Evolutionary conservation across 495 filamentous ascomycete genomes (phyloP).

Genomic region (Aspergillus panamensis): DNA sequence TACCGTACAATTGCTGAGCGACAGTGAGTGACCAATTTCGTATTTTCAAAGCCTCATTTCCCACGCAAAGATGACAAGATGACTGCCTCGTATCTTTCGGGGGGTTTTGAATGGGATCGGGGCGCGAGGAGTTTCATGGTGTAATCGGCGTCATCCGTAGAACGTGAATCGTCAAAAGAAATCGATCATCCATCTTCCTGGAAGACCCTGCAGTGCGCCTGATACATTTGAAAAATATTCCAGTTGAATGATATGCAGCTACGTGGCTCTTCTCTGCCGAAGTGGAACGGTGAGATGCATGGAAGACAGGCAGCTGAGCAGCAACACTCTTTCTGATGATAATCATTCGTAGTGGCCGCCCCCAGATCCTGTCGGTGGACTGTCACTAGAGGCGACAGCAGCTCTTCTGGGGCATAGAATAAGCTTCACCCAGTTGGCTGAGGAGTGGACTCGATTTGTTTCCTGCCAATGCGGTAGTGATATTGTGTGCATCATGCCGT

Average conservation of each 20-base stretch:
- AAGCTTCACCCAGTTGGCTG: conserved; percentile 8
- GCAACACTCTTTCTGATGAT: conserved; percentile 9
- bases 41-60: neutral
- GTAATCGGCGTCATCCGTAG: neutral
- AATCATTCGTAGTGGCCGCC: conserved; percentile 2
- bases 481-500: conserved; percentile 14
- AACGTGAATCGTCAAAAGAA: neutral
- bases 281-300: conserved; percentile 25
- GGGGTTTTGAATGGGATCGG: conserved; percentile 10
- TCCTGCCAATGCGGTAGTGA: conserved; percentile 10
- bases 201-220: conserved; percentile 22
- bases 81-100: conserved; percentile 1
- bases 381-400: too few relatives aligned
- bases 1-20: conserved; percentile 7
- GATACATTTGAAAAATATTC: conserved; percentile 15
- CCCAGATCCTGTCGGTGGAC: neutral
- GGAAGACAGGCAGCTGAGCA: conserved; percentile 29
- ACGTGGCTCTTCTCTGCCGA: conserved; percentile 22
- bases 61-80: conserved; percentile 15
- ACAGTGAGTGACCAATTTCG: conserved; percentile 2
- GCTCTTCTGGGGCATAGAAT: neutral
- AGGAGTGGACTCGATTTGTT: neutral
- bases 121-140: neutral
- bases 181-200: conserved; percentile 11
- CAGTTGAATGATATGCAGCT: conserved; percentile 19